These are phyloP conservation scores for Papiliotrema nemorosa DNA, from an alignment of 1,284 basidiomycete species.

Conservation along the genomic window DNA sequence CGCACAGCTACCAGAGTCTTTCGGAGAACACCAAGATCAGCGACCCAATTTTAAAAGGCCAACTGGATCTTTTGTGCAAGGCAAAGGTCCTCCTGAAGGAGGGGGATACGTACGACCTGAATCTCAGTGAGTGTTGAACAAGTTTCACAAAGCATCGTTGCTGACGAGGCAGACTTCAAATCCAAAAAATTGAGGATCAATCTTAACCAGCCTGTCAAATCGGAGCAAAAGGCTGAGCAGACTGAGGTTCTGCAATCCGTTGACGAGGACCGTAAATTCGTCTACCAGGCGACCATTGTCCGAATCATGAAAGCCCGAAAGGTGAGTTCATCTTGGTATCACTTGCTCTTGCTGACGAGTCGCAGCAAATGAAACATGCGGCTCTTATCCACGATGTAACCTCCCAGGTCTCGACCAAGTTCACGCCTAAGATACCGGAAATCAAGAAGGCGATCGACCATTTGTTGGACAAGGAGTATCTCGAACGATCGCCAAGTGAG, in stretches of 20 bases:
- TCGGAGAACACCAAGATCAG: slow-evolving; percentile 76
- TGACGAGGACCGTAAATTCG: slow-evolving; percentile 95
- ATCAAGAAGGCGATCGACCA: slow-evolving; percentile 85
- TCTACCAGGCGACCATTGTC: slow-evolving; percentile 96
- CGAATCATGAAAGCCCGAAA: slow-evolving; percentile 96
- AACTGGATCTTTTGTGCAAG: slow-evolving; percentile 79
- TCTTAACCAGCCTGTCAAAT: slow-evolving; percentile 89
- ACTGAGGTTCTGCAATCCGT: slow-evolving; percentile 90
- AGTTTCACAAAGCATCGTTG: too few relatives aligned
- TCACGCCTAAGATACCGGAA: slow-evolving; percentile 44
- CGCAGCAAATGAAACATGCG: slow-evolving; percentile 91
- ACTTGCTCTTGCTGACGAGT: slow-evolving; percentile 5
- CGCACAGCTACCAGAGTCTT: slow-evolving; percentile 75
- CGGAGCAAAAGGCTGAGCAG: slow-evolving; percentile 88
- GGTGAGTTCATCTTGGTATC: slow-evolving; percentile 26
- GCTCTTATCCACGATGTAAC: slow-evolving; percentile 92
- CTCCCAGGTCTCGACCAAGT: slow-evolving; percentile 67
- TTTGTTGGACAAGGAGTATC: slow-evolving; percentile 94
- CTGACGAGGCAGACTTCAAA: slow-evolving; percentile 68
- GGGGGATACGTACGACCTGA: slow-evolving; percentile 83
- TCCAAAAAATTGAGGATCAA: slow-evolving; percentile 89
- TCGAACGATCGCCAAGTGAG: slow-evolving; percentile 78
- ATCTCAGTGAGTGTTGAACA: slow-evolving; percentile 66
- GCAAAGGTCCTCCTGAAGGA: slow-evolving; percentile 81
- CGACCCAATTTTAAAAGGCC: slow-evolving; percentile 78